Evolutionary conservation across 129 eudicot species (phyloP).

Genomic region (Silybum marianum): DNA sequence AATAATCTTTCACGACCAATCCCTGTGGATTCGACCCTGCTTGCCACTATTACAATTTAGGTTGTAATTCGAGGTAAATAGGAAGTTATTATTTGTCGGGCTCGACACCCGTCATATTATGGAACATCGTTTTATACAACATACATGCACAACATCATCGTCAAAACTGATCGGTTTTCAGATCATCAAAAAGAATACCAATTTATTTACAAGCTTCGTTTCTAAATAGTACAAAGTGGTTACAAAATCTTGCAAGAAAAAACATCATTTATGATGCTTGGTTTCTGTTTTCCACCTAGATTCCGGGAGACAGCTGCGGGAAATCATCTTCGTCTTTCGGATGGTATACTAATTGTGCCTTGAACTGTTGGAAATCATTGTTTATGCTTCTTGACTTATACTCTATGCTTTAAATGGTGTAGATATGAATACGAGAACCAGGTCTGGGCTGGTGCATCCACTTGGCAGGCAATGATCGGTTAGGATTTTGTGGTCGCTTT

Average conservation of each 20-base stretch:
- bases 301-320: constrained; percentile 43
- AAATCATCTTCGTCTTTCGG: constrained; percentile 57
- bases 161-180: neutral
- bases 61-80: too few species aligned
- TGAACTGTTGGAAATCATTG: neutral
- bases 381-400: too few species aligned
- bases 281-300: neutral
- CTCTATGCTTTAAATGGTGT: too few species aligned
- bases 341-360: constrained; percentile 30
- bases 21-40: too few species aligned
- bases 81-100: too few species aligned
- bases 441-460: too few species aligned
- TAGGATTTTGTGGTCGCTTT: too few species aligned
- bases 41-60: too few species aligned
- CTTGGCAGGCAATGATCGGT: too few species aligned
- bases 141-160: neutral
- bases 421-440: too few species aligned
- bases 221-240: neutral
- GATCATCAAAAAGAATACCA: neutral
- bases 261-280: neutral
- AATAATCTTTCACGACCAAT: too few species aligned
- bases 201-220: neutral
- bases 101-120: too few species aligned
- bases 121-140: neutral
- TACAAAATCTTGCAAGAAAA: neutral